phyloP scores from a whole-genome alignment of 805 yeast genomes.

The Candida suzukii region DNA sequence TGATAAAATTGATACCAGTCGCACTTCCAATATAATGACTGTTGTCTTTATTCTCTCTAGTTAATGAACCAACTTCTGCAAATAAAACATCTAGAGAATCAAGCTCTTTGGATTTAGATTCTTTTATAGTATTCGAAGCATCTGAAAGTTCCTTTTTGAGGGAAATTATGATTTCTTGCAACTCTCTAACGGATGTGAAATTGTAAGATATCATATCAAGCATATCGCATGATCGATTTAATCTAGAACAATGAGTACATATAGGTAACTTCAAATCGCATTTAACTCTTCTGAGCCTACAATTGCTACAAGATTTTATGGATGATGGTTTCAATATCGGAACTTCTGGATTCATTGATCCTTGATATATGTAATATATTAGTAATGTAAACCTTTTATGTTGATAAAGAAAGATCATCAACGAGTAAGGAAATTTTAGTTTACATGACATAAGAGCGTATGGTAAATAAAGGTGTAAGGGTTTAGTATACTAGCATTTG shows the following conservation, averaged over 20 bases:
- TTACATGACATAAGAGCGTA: no score
- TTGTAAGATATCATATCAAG: slow-evolving; percentile 2
- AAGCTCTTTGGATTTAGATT: not conserved
- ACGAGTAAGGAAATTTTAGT: no score
- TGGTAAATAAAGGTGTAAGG: no score
- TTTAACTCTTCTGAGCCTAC: slow-evolving; percentile 2
- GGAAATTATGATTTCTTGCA: not conserved
- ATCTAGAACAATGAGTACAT: slow-evolving; percentile 1
- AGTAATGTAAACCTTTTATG: no score
- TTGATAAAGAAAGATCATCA: no score
- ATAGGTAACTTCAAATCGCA: slow-evolving; percentile 2
- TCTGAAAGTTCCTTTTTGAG: not conserved
- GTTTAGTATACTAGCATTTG: no score
- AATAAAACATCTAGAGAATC: not conserved
- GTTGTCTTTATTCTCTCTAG: not conserved
- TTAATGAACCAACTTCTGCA: slow-evolving; percentile 1
- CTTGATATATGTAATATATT: no score
- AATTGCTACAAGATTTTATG: slow-evolving; percentile 1
- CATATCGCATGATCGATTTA: not conserved
- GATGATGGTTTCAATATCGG: not conserved
- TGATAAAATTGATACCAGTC: slow-evolving; percentile 1
- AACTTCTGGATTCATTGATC: not conserved
- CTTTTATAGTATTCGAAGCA: not conserved
- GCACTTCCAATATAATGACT: slow-evolving; percentile 4
- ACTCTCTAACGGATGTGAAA: not conserved